Conservation (phyloP, 2,329 filamentous ascomycete species). For the Calonectria pteridis region DNA sequence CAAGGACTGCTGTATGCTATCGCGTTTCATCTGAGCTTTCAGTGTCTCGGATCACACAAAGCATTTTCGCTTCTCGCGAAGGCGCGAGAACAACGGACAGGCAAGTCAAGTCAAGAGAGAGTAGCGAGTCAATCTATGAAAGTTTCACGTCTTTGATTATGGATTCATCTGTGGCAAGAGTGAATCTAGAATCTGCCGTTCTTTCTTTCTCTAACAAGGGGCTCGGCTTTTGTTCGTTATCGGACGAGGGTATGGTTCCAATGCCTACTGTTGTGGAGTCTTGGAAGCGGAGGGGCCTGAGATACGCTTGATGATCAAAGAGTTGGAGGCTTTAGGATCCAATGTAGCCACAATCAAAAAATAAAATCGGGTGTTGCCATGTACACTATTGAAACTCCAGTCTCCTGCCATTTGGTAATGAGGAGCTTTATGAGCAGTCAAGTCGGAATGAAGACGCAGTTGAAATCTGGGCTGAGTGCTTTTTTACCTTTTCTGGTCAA, state of each 20-base stretch:
- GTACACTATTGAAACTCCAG: no score
- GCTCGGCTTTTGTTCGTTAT: conserved; percentile 14
- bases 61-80: neutral
- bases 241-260: conserved; percentile 6
- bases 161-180: neutral
- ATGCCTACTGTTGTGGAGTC: neutral
- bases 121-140: neutral
- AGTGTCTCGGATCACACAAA: neutral
- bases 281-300: neutral
- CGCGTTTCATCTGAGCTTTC: neutral
- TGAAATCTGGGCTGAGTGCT: no score
- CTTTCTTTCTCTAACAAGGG: conserved; percentile 4
- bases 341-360: no score
- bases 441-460: no score
- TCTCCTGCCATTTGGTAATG: no score
- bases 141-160: neutral
- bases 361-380: no score
- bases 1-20: neutral
- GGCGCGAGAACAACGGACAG: neutral
- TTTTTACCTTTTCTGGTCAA: no score
- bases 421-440: no score
- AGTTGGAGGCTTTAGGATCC: no score
- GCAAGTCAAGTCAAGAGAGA: no score
- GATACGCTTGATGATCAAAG: no score
- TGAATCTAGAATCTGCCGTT: conserved; percentile 10